Conservation (phyloP, 768 basidiomycete genomes). For the Trametes cinnabarina region DNA sequence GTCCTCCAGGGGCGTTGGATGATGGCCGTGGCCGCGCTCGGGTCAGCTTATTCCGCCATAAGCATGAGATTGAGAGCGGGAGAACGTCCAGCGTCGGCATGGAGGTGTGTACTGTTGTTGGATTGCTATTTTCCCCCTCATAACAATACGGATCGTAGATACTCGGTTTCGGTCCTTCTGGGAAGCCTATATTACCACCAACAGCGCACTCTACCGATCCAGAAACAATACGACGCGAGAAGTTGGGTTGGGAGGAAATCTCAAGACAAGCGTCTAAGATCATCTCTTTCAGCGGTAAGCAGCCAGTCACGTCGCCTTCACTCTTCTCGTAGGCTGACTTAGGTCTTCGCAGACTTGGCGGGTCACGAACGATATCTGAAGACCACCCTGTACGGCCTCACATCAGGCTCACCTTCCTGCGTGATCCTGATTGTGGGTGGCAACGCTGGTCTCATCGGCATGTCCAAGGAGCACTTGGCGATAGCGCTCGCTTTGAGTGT, state of each 20-base stretch:
- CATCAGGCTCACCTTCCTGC: slow-evolving; percentile 90
- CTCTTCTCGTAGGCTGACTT: background rate
- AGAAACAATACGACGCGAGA: slow-evolving; percentile 74
- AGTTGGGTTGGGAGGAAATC: slow-evolving; percentile 95
- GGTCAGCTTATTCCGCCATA: slow-evolving; percentile 90
- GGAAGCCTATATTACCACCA: slow-evolving; percentile 75
- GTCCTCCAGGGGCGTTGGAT: slow-evolving; percentile 60
- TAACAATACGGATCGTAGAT: slow-evolving; percentile 49
- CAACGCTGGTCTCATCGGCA: slow-evolving; percentile 88
- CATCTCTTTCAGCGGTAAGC: slow-evolving; percentile 82
- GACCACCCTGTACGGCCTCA: slow-evolving; percentile 93
- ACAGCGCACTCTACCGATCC: slow-evolving; percentile 53
- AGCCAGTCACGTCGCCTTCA: slow-evolving; percentile 6
- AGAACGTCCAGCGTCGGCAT: slow-evolving; percentile 95
- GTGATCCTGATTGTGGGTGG: slow-evolving; percentile 92
- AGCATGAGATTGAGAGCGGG: slow-evolving; percentile 96
- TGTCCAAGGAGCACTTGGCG: slow-evolving; percentile 96
- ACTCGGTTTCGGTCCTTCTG: slow-evolving; percentile 78
- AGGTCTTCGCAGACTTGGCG: slow-evolving; percentile 65
- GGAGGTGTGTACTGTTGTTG: slow-evolving; percentile 60
- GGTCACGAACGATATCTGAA: slow-evolving; percentile 93
- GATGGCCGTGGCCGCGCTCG: slow-evolving; percentile 82
- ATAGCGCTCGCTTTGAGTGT: slow-evolving; percentile 92
- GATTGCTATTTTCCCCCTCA: background rate
- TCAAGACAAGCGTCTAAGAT: slow-evolving; percentile 87